Evolutionary conservation across 441 rosid genomes (phyloP).

Genomic region (Corymbia citriodora): DNA sequence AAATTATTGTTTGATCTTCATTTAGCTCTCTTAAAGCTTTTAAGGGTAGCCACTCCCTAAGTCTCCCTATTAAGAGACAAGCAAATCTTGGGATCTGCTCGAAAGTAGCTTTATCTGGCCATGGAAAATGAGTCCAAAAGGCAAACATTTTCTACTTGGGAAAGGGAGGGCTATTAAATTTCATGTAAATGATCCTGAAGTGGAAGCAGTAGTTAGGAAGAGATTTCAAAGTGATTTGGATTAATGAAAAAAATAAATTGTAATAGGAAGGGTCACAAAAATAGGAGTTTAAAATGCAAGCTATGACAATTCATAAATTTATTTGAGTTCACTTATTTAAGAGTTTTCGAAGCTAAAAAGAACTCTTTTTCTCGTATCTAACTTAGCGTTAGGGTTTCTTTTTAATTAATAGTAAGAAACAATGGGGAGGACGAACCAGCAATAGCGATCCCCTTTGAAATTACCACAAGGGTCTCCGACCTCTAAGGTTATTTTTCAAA

Average conservation of each 20-base stretch:
- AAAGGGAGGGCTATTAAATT: not conserved
- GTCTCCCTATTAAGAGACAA: conserved; percentile 6
- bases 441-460: not conserved
- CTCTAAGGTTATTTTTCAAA: not conserved
- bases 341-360: not conserved
- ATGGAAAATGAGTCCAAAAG: conserved; percentile 1
- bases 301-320: not conserved
- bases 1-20: not conserved
- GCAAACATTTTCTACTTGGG: not conserved
- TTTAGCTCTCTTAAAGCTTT: not conserved
- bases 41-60: not conserved
- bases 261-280: not conserved
- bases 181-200: not conserved
- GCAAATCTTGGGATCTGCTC: conserved; percentile 15
- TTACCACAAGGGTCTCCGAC: not conserved
- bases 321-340: not conserved
- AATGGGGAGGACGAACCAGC: not conserved
- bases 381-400: not conserved
- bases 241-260: not conserved
- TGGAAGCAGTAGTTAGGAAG: not conserved
- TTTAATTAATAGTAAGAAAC: not conserved
- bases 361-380: not conserved
- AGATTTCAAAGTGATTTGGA: not conserved
- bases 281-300: not conserved
- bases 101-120: conserved; percentile 21